Percentiles rank a stretch among this genome's conserved stretches.
phyloP scores from a whole-genome alignment of 1,284 basidiomycete genomes.

The Mycena citricolor region DNA sequence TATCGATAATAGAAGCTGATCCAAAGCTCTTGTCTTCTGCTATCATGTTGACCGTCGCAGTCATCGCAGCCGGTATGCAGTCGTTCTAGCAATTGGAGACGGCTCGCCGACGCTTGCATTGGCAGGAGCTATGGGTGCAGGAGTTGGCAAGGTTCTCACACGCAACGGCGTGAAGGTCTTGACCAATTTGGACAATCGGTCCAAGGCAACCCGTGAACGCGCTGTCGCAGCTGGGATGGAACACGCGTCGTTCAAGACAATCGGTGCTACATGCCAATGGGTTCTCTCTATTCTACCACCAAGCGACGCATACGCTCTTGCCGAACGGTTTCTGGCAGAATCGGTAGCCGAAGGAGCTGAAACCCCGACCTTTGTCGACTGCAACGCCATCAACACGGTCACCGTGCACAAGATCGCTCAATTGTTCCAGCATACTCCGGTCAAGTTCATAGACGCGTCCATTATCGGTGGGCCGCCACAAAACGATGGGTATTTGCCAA shows the following conservation, averaged over 20 bases:
- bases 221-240: constrained; percentile 45
- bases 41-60: too few species aligned
- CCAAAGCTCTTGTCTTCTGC: too few species aligned
- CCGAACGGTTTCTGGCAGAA: constrained; percentile 27
- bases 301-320: constrained; percentile 42
- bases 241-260: constrained; percentile 39
- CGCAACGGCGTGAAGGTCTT: constrained; percentile 32
- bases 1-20: too few species aligned
- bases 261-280: constrained; percentile 38
- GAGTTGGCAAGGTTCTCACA: constrained; percentile 13
- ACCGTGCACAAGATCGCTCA: constrained; percentile 41
- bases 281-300: constrained; percentile 52
- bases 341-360: constrained; percentile 15
- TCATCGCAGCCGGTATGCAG: too few species aligned
- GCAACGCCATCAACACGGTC: constrained; percentile 47
- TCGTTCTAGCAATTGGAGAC: too few species aligned
- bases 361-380: constrained; percentile 41
- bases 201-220: constrained; percentile 38
- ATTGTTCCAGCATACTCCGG: constrained; percentile 37
- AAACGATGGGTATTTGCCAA: constrained; percentile 41
- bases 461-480: constrained; percentile 50
- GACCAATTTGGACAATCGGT: constrained; percentile 47
- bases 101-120: too few species aligned
- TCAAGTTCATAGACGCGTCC: constrained; percentile 46
- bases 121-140: constrained; percentile 24